A percentile compares a stretch with the other conserved stretches of the same genome.
phyloP scores from a whole-genome alignment of 2,329 filamentous ascomycete species.

The Biscogniauxia sp. region DNA sequence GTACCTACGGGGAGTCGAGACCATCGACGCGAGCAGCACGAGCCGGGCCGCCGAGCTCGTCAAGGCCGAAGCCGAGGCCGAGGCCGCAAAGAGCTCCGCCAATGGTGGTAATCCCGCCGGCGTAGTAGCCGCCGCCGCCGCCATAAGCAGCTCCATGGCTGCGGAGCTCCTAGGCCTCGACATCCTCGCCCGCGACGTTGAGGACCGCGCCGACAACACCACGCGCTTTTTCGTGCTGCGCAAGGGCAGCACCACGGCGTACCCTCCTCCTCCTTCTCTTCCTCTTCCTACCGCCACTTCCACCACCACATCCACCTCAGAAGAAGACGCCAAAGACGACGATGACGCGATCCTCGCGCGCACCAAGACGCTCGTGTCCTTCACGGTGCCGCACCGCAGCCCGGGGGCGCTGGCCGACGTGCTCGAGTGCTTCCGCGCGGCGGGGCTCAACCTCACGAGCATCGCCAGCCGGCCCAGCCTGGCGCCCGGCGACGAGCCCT shows the following conservation, averaged over 20 bases:
- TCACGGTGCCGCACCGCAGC: slow-evolving; percentile 73
- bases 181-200: slow-evolving; percentile 66
- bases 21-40: slow-evolving; percentile 78
- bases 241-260: slow-evolving; percentile 15
- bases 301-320: too few relatives aligned
- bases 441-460: slow-evolving; percentile 79
- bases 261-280: too few relatives aligned
- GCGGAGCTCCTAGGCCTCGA: slow-evolving; percentile 66
- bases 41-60: slow-evolving; percentile 81
- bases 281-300: too few relatives aligned
- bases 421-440: slow-evolving; percentile 72
- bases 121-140: slow-evolving; percentile 70
- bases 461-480: slow-evolving; percentile 85
- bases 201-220: slow-evolving; percentile 73
- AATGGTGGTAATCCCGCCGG: too few relatives aligned
- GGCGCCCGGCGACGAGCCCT: slow-evolving; percentile 47
- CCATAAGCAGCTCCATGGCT: slow-evolving; percentile 75
- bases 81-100: slow-evolving; percentile 52
- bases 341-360: slow-evolving; percentile 14
- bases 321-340: not conserved
- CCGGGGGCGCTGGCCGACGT: slow-evolving; percentile 83
- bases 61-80: not conserved
- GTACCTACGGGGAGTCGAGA: slow-evolving; percentile 71
- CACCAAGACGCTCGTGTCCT: slow-evolving; percentile 75
- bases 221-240: slow-evolving; percentile 73